Evolutionary conservation across 441 rosid genomes (phyloP).

Genomic region (Gossypium schwendimanii): DNA sequence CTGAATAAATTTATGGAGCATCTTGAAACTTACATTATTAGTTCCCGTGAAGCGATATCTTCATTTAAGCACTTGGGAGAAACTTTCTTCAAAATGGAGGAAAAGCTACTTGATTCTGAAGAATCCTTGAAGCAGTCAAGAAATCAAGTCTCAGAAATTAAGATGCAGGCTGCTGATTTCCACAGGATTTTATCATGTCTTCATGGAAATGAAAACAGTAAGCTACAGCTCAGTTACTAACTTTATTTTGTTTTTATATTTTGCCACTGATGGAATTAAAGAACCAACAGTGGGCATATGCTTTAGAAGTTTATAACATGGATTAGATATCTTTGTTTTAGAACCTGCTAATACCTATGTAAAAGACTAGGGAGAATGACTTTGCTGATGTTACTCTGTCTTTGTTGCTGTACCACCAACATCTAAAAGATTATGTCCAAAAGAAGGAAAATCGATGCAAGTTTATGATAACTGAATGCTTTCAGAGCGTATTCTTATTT

Average conservation of each 20-base stretch:
- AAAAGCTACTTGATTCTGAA: slow-evolving; percentile 48
- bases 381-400: neutral
- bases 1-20: slow-evolving; percentile 38
- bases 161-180: slow-evolving; percentile 48
- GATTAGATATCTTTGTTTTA: neutral
- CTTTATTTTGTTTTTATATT: neutral
- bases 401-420: neutral
- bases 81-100: slow-evolving; percentile 42
- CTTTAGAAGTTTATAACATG: neutral
- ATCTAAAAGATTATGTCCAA: neutral
- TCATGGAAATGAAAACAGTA: slow-evolving; percentile 40
- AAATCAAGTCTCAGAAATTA: slow-evolving; percentile 61
- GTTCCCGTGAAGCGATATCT: slow-evolving; percentile 36
- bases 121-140: slow-evolving; percentile 42
- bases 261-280: neutral
- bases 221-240: slow-evolving; percentile 16
- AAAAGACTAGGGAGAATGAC: neutral
- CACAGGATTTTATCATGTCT: slow-evolving; percentile 47
- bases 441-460: neutral
- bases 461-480: neutral
- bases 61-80: slow-evolving; percentile 42
- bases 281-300: neutral
- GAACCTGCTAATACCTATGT: neutral
- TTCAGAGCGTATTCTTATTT: neutral
- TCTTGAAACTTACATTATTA: slow-evolving; percentile 32